A percentile compares a stretch with the other conserved stretches of the same genome.
Conservation (phyloP, 495 filamentous ascomycete genomes). For the Talaromyces proteolyticus region DNA sequence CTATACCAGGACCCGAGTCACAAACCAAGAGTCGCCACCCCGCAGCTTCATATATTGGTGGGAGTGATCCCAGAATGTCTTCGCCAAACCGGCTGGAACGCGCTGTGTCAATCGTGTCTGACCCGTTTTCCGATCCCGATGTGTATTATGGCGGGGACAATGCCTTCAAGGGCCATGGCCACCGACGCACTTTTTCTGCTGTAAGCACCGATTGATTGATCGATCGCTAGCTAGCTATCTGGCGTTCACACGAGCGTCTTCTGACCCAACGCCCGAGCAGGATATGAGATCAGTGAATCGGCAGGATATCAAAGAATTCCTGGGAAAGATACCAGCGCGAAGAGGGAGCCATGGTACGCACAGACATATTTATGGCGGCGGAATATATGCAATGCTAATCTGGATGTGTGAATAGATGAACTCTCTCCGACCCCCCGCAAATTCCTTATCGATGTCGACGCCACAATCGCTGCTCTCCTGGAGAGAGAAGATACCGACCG, state of each 20-base stretch:
- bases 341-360: slow-evolving; percentile 43
- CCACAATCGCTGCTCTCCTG: slow-evolving; percentile 64
- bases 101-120: slow-evolving; percentile 20
- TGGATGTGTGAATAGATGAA: slow-evolving; percentile 36
- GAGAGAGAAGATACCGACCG: slow-evolving; percentile 83
- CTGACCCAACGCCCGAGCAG: no score
- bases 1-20: neutral
- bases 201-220: slow-evolving; percentile 38
- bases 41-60: slow-evolving; percentile 3
- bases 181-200: slow-evolving; percentile 41
- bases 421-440: slow-evolving; percentile 48
- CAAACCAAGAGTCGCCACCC: no score
- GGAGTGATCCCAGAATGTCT: slow-evolving; percentile 21
- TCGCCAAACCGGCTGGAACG: slow-evolving; percentile 23
- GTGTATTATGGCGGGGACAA: slow-evolving; percentile 46
- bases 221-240: no score
- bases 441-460: slow-evolving; percentile 73
- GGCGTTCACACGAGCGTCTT: no score
- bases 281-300: slow-evolving; percentile 30
- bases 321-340: slow-evolving; percentile 28
- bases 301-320: slow-evolving; percentile 27
- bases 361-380: neutral
- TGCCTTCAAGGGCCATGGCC: slow-evolving; percentile 18
- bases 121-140: slow-evolving; percentile 42
- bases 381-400: neutral